Evolutionary conservation across 2,329 filamentous ascomycete species (phyloP).

Genomic region (Chaetomiaceae sp.): DNA sequence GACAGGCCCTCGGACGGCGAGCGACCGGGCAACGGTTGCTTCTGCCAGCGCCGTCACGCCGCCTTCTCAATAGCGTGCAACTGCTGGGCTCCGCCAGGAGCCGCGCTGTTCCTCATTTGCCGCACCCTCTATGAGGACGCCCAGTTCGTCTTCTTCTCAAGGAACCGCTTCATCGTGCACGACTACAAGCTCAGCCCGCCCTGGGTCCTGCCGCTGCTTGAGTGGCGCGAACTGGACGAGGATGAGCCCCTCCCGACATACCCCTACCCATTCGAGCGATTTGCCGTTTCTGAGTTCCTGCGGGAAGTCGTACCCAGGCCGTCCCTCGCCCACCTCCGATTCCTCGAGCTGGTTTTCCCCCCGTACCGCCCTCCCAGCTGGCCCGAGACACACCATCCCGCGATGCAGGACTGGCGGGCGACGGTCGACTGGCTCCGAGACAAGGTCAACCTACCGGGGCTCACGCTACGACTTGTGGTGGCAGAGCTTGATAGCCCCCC

Average conservation of each 20-base stretch:
- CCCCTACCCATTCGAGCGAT: not conserved
- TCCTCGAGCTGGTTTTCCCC: conserved; percentile 10
- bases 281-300: conserved; percentile 6
- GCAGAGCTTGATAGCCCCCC: too few relatives aligned
- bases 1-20: too few relatives aligned
- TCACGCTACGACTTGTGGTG: conserved; percentile 1
- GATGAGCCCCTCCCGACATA: not conserved
- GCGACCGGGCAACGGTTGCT: conserved; percentile 9
- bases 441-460: not conserved
- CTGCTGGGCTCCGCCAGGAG: conserved; percentile 13
- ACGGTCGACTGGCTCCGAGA: conserved; percentile 2
- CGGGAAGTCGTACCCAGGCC: not conserved
- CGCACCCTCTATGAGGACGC: not conserved
- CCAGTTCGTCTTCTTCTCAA: conserved; percentile 3
- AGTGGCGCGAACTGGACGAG: not conserved
- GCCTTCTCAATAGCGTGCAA: conserved; percentile 3
- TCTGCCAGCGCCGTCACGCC: conserved; percentile 13
- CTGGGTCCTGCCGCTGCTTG: not conserved
- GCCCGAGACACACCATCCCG: not conserved
- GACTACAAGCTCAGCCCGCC: not conserved
- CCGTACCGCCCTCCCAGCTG: not conserved
- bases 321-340: not conserved
- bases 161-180: not conserved
- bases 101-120: not conserved
- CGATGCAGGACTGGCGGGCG: conserved; percentile 3